Percentiles rank a stretch among this genome's conserved stretches.
These are phyloP conservation scores for Allium fistulosum DNA, from an alignment of 106 monocot species.

Conservation along the genomic window DNA sequence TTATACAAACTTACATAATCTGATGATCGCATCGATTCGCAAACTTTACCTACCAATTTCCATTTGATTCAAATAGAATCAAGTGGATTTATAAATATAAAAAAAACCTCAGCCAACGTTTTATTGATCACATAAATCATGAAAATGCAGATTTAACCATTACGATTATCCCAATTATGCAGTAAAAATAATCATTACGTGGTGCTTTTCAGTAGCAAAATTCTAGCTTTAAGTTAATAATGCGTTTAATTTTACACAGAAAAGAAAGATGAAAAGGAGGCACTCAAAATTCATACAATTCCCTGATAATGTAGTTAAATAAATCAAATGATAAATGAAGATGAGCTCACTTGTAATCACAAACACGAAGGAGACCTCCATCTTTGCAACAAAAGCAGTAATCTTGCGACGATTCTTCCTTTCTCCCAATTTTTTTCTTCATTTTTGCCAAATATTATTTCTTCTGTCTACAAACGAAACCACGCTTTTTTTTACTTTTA, in stretches of 20 bases:
- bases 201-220: not conserved
- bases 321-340: not conserved
- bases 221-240: not conserved
- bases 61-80: too few species aligned
- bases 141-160: not conserved
- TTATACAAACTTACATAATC: too few species aligned
- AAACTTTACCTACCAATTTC: too few species aligned
- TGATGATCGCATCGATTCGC: too few species aligned
- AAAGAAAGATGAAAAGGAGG: not conserved
- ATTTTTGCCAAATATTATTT: not conserved
- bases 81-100: too few species aligned
- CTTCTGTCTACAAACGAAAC: too few species aligned
- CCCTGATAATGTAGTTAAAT: not conserved
- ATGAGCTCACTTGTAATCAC: constrained; percentile 49
- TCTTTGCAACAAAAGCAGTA: constrained; percentile 67
- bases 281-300: too few species aligned
- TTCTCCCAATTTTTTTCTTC: constrained; percentile 9
- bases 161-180: not conserved
- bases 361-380: constrained; percentile 44
- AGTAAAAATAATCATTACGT: not conserved
- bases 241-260: not conserved
- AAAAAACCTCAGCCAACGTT: too few species aligned
- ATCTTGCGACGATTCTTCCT: constrained; percentile 38
- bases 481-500: too few species aligned
- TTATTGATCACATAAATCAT: too few species aligned